Base-by-base conservation (phyloP, 1,139 yeast species). In the Pichia sp. region DNA sequence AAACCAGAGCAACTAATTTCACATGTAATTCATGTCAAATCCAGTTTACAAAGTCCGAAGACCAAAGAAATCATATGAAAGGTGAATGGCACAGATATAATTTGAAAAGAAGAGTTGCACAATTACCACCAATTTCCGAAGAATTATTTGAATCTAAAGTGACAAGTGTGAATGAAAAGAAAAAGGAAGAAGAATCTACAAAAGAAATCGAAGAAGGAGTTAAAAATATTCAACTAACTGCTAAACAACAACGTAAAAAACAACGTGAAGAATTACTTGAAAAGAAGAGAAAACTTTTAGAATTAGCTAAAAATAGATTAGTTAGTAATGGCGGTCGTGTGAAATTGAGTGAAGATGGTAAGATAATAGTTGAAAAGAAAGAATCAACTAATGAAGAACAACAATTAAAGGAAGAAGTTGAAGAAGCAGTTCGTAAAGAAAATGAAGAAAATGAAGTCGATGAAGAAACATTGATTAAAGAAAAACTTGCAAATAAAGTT, bases 11-110 rank as follows among this genome's bases (percentile, higher is more conserved):
- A 6, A 24, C 35, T 7, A 37, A 22, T 7, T 55, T 41, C 43
- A 90, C 97, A 6, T 92, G 98, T 67, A 90, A 89, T 62, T 82
- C 96, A 25, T 92, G 98, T 63, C 82, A 80, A 11, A 73, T 90
- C 50, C 81, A 78, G 44, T 92, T 92, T 59, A 75, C 81, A 23
- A 70, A 79, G 16, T 81, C 95, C 4, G 87, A 80, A 46, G 77
- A 79, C 51, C 99, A 92, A 67, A 74, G 97, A 58, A 70, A 71
- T 42, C 99, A 92, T 60, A 94, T 92, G 97, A 87, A 74, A 59
- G 70, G 85, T 3, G 94, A 83, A 50, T 84, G 94, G 94, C 94
- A 84, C 64, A 67, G 82, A 53, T 78, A 78, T 58, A 78, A 78
- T 55, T 67, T 78, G 55, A 78, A 78, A 51, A 69, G 83, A 65